Conservation (phyloP, 169 alveolate species). For the Babesia ovata region DNA sequence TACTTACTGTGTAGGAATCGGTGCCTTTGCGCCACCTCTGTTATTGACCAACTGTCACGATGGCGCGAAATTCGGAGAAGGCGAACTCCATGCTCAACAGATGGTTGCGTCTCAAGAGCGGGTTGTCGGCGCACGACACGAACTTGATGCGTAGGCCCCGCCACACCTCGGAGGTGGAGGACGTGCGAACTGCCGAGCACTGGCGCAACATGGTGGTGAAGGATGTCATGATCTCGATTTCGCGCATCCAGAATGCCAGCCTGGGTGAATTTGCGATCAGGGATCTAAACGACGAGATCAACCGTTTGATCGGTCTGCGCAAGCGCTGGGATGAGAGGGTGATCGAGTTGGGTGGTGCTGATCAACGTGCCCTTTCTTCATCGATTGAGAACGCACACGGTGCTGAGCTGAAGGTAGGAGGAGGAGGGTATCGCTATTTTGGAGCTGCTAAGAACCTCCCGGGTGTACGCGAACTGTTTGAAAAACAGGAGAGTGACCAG, state of each 20-base stretch:
- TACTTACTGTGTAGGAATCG: too few species aligned
- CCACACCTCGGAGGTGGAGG: conserved; percentile 57
- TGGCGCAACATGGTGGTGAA: conserved; percentile 69
- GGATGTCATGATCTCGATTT: conserved; percentile 85
- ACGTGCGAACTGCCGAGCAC: conserved; percentile 55
- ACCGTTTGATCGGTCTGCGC: conserved; percentile 87
- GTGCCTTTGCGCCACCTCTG: too few species aligned
- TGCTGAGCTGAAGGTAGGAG: conserved; percentile 79
- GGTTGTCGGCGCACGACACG: conserved; percentile 37
- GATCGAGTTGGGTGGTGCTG: conserved; percentile 89
- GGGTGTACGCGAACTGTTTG: conserved; percentile 90
- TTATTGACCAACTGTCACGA: background rate
- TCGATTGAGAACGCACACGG: conserved; percentile 63
- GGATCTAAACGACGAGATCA: conserved; percentile 93
- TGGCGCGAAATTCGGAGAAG: conserved; percentile 67
- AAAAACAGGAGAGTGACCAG: conserved; percentile 73
- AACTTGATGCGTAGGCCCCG: conserved; percentile 49
- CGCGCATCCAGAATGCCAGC: conserved; percentile 90
- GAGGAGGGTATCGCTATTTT: conserved; percentile 90
- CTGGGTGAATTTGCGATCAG: conserved; percentile 91
- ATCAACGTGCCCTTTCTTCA: conserved; percentile 62
- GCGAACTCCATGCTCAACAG: conserved; percentile 68
- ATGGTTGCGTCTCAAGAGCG: conserved; percentile 69
- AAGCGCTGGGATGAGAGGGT: conserved; percentile 91
- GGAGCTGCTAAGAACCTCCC: conserved; percentile 95